Evolutionary conservation across 345 rosid species (phyloP).

Genomic region (Viola odorata): DNA sequence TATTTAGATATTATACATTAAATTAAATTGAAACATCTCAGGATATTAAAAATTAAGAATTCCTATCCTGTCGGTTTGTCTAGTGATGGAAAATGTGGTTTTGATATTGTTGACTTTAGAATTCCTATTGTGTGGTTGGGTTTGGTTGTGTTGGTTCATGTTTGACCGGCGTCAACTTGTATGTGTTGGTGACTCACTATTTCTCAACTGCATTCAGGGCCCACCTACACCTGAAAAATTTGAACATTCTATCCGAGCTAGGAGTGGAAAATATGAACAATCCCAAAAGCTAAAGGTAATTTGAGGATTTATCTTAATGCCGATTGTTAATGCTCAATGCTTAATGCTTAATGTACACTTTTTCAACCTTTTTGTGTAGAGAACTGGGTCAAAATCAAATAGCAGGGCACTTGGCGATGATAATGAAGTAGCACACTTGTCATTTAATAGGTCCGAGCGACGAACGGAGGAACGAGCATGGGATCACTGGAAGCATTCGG

Average conservation of each 20-base stretch:
- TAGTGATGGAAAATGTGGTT: too few species aligned
- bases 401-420: constrained; percentile 21
- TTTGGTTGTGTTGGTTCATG: too few species aligned
- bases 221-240: constrained; percentile 83
- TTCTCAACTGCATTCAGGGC: constrained; percentile 38
- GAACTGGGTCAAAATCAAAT: constrained; percentile 51
- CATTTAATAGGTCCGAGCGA: constrained; percentile 30
- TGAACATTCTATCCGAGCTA: constrained; percentile 45
- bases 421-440: constrained; percentile 24
- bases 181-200: too few species aligned
- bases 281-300: constrained; percentile 54
- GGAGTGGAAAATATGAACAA: constrained; percentile 44
- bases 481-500: constrained; percentile 28
- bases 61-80: too few species aligned
- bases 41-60: neutral
- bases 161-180: too few species aligned
- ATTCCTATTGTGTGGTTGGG: too few species aligned
- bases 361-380: constrained; percentile 33
- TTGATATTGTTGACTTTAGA: too few species aligned
- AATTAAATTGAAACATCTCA: neutral
- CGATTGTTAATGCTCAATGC: constrained; percentile 3
- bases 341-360: constrained; percentile 4
- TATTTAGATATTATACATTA: neutral
- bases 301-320: neutral
- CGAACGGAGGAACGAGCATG: constrained; percentile 24